phyloP scores from a whole-genome alignment of 148 eudicot genomes.

The Cornus controversa region DNA sequence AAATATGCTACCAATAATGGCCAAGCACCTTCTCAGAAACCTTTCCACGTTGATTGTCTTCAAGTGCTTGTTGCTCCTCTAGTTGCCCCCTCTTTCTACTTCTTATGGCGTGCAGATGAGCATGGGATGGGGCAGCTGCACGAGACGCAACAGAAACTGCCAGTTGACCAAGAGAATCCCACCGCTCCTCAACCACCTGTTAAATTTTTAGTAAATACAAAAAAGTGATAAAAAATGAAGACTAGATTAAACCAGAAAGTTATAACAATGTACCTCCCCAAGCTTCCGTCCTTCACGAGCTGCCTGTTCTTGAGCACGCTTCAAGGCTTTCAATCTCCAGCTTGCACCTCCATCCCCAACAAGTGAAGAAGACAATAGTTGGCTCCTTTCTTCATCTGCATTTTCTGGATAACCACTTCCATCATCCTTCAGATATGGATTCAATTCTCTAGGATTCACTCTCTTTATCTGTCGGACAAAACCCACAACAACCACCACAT shows the following conservation, averaged over 20 bases:
- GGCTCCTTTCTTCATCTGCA: constrained; percentile 39
- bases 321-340: constrained; percentile 96
- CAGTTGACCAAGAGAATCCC: constrained; percentile 88
- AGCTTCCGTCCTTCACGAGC: constrained; percentile 77
- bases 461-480: constrained; percentile 36
- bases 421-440: constrained; percentile 67
- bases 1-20: not conserved
- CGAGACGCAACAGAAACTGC: constrained; percentile 81
- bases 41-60: constrained; percentile 35
- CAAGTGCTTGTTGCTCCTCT: constrained; percentile 37
- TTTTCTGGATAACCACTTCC: constrained; percentile 87
- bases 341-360: constrained; percentile 99
- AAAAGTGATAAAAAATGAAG: not conserved
- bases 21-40: constrained; percentile 43
- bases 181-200: constrained; percentile 90
- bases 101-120: constrained; percentile 83
- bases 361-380: constrained; percentile 56
- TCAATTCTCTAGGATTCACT: constrained; percentile 73
- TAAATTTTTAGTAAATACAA: constrained; percentile 10
- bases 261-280: constrained; percentile 50
- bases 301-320: constrained; percentile 91
- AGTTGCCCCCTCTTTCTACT: constrained; percentile 53
- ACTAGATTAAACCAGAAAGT: constrained; percentile 6
- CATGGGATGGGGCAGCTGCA: constrained; percentile 80
- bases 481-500: not conserved